Conservation (phyloP, 148 eudicot genomes). For the Chenopodium album region DNA sequence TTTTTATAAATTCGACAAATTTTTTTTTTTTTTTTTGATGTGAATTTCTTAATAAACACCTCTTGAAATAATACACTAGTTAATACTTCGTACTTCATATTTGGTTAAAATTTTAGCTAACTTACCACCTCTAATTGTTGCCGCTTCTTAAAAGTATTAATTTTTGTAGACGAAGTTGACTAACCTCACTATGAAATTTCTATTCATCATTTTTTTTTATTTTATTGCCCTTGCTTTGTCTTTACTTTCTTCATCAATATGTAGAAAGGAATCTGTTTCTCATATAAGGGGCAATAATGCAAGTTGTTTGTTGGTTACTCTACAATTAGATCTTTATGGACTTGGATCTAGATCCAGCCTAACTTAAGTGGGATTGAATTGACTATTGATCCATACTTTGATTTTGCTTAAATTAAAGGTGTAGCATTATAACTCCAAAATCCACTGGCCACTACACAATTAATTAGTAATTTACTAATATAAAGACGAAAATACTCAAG, state of each 20-base stretch:
- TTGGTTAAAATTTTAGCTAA: no score
- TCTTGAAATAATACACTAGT: no score
- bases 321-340: not conserved
- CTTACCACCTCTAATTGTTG: not conserved
- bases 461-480: no score
- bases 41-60: no score
- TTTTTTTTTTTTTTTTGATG: no score
- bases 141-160: no score
- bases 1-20: no score
- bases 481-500: no score
- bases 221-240: not conserved
- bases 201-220: not conserved
- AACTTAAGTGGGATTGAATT: constrained; percentile 2
- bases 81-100: no score
- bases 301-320: constrained; percentile 5
- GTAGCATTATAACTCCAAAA: not conserved
- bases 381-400: not conserved
- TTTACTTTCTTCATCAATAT: not conserved
- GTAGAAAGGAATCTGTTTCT: not conserved
- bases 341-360: not conserved
- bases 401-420: not conserved
- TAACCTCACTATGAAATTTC: not conserved
- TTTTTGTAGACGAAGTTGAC: not conserved
- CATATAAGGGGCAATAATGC: not conserved
- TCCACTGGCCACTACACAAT: not conserved